A percentile compares a stretch with the other conserved stretches of the same genome.
These are phyloP conservation scores for Xylona heveae DNA, from an alignment of 495 filamentous ascomycete genomes.

Conservation along the genomic window DNA sequence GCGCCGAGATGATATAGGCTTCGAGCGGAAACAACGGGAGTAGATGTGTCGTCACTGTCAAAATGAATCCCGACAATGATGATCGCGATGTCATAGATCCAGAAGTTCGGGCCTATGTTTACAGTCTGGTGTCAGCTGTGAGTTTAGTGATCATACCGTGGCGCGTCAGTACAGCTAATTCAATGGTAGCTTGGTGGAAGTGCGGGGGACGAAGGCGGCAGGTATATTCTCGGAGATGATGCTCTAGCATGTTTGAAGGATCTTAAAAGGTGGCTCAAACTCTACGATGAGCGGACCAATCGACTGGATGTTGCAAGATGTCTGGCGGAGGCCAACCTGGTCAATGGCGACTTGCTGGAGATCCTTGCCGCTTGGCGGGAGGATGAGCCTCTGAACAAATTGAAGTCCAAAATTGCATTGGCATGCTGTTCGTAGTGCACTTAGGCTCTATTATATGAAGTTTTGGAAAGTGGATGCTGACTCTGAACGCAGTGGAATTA, in stretches of 20 bases:
- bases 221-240: constrained; percentile 82
- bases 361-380: constrained; percentile 69
- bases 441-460: neutral
- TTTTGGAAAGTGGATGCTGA: neutral
- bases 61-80: neutral
- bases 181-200: constrained; percentile 58
- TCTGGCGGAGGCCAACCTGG: constrained; percentile 78
- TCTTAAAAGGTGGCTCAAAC: constrained; percentile 77
- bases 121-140: constrained; percentile 80
- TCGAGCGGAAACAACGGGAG: constrained; percentile 18
- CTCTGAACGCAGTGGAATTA: constrained; percentile 43
- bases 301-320: constrained; percentile 90
- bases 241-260: constrained; percentile 81
- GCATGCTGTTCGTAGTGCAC: constrained; percentile 37
- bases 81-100: constrained; percentile 43
- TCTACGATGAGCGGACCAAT: constrained; percentile 87
- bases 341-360: constrained; percentile 71
- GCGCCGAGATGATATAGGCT: too few species aligned
- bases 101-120: constrained; percentile 76
- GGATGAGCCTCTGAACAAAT: constrained; percentile 39
- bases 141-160: constrained; percentile 15
- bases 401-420: constrained; percentile 60
- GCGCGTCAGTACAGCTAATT: neutral
- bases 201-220: constrained; percentile 56
- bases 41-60: constrained; percentile 26